Percentiles rank a stretch among this genome's conserved stretches.
Conservation (phyloP, 305 asterid genomes). For the Petunia hybrid region DNA sequence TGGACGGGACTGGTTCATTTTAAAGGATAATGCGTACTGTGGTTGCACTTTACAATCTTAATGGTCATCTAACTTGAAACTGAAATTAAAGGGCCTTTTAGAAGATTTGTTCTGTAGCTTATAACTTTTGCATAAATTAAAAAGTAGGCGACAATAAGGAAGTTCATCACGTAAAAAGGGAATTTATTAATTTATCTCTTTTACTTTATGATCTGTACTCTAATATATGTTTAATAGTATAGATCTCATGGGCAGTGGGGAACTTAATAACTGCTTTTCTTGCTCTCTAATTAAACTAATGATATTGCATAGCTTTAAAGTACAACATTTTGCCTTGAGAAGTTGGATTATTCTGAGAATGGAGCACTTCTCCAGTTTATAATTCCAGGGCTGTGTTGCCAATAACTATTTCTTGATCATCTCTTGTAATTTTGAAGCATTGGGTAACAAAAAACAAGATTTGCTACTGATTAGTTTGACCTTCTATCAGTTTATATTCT, state of each 20-base stretch:
- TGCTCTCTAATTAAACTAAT: neutral
- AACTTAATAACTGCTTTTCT: neutral
- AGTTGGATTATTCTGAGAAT: neutral
- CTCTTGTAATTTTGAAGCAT: no score
- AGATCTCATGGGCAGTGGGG: constrained; percentile 4
- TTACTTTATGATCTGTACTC: constrained; percentile 32
- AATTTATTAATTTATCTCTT: neutral
- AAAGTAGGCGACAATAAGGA: neutral
- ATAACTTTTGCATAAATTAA: constrained; percentile 18
- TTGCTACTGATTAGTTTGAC: neutral
- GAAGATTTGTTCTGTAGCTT: constrained; percentile 22
- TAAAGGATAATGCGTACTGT: neutral
- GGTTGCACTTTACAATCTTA: neutral
- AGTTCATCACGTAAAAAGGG: neutral
- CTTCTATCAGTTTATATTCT: neutral
- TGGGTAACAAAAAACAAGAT: no score
- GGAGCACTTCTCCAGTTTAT: neutral
- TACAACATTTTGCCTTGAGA: neutral
- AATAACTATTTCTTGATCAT: no score
- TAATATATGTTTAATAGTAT: neutral
- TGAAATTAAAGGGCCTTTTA: constrained; percentile 22
- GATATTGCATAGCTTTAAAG: neutral
- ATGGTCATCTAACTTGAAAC: constrained; percentile 1
- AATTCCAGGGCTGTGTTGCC: no score
- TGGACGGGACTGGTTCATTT: neutral